These are phyloP conservation scores for Anaeramoeba flamelloides DNA, from an alignment of 78 protist genomes.

Conservation along the genomic window DNA sequence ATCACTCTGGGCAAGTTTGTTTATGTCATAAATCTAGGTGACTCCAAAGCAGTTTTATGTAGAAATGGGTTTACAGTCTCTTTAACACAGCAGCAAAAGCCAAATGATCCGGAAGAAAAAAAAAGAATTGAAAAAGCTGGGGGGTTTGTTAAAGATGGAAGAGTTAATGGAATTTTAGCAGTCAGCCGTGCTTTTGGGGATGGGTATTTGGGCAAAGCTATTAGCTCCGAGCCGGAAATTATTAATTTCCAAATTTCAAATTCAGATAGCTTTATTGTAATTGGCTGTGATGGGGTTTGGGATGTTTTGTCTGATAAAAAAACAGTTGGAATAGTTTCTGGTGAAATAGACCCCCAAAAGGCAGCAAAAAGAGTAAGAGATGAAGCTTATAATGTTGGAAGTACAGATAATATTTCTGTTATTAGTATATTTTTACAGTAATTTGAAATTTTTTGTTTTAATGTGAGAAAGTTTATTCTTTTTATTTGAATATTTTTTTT, in stretches of 20 bases:
- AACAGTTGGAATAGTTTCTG: conserved; percentile 36
- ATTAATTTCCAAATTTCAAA: conserved; percentile 29
- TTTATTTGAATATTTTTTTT: no score
- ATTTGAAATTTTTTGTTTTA: no score
- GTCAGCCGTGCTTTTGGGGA: conserved; percentile 58
- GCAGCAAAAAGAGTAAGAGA: conserved; percentile 48
- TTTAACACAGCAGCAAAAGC: conserved; percentile 31
- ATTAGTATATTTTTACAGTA: background rate
- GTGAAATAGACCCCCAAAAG: conserved; percentile 36
- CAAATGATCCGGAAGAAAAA: conserved; percentile 17
- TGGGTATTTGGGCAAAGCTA: conserved; percentile 35
- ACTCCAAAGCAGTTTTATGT: conserved; percentile 51
- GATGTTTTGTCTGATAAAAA: conserved; percentile 60
- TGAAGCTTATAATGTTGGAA: conserved; percentile 35
- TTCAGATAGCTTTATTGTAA: conserved; percentile 32
- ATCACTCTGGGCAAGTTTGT: conserved; percentile 18
- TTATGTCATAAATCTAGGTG: conserved; percentile 56
- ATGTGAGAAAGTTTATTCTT: no score
- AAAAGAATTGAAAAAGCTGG: conserved; percentile 38
- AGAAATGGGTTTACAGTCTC: background rate
- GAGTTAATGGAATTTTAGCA: conserved; percentile 52
- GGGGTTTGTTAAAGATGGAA: conserved; percentile 28
- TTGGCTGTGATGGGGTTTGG: conserved; percentile 84
- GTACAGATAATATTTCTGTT: conserved; percentile 51
- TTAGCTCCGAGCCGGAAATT: conserved; percentile 42